Evolutionary conservation across 805 yeast species (phyloP).

Genomic region (Pichia paraexigua): DNA sequence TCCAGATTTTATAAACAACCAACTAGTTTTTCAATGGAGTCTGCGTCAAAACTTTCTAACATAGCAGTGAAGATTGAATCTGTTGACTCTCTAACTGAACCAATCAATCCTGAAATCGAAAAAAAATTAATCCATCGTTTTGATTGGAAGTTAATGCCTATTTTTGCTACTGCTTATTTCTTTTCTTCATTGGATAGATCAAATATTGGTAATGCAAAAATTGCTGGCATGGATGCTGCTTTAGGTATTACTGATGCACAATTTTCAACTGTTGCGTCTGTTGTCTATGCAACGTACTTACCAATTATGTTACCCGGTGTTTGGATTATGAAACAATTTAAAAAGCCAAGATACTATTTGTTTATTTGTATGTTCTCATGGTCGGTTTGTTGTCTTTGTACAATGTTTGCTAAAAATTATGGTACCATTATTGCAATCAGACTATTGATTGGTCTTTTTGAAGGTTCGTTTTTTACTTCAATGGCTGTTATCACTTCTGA

Average conservation of each 20-base stretch:
- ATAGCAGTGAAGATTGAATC: background rate
- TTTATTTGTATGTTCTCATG: background rate
- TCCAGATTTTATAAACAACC: background rate
- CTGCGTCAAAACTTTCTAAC: background rate
- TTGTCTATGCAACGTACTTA: slow-evolving; percentile 2
- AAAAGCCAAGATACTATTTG: slow-evolving; percentile 1
- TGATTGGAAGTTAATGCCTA: slow-evolving; percentile 7
- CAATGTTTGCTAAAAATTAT: slow-evolving; percentile 4
- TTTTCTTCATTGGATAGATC: slow-evolving; percentile 5
- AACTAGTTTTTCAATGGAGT: background rate
- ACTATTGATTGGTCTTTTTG: slow-evolving; percentile 2
- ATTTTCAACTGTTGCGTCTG: slow-evolving; percentile 2
- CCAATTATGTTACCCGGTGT: slow-evolving; percentile 6
- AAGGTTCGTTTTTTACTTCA: slow-evolving; percentile 5
- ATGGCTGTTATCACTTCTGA: slow-evolving; percentile 4
- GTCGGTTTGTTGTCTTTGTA: slow-evolving; percentile 1
- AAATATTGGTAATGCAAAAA: slow-evolving; percentile 6
- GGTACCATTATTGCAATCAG: background rate
- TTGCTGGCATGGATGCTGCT: slow-evolving; percentile 4
- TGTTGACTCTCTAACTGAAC: background rate
- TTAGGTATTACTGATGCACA: background rate
- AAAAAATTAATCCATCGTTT: slow-evolving; percentile 1
- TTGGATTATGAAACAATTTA: slow-evolving; percentile 4
- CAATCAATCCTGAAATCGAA: background rate
- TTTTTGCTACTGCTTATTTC: slow-evolving; percentile 5